These are phyloP conservation scores for Ambrosiella xylebori DNA, from an alignment of 2,329 filamentous ascomycete species.

Conservation along the genomic window DNA sequence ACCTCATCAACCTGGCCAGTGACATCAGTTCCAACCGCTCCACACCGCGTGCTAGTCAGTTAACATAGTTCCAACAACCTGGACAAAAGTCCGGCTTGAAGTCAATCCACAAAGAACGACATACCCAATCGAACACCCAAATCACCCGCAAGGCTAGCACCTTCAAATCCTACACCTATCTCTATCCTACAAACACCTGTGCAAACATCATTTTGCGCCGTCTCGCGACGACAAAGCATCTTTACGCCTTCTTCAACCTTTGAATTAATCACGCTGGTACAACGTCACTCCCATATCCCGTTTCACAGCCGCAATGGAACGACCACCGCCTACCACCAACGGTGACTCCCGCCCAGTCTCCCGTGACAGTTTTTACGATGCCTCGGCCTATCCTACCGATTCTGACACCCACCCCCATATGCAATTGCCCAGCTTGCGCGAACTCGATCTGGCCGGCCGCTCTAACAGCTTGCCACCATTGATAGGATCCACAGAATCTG, in stretches of 20 bases:
- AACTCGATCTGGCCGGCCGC: slow-evolving; percentile 3
- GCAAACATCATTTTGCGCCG: too few species aligned
- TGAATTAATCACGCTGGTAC: background rate
- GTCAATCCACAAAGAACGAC: too few species aligned
- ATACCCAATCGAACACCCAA: too few species aligned
- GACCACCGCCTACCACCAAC: background rate
- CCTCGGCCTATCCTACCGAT: background rate
- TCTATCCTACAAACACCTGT: too few species aligned
- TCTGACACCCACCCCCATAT: background rate
- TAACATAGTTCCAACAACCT: too few species aligned
- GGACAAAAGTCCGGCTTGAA: too few species aligned
- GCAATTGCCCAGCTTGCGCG: slow-evolving; percentile 8
- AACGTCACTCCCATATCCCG: background rate
- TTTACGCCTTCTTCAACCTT: background rate
- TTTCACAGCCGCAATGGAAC: background rate
- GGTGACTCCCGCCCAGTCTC: background rate
- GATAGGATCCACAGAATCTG: background rate
- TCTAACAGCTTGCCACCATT: background rate
- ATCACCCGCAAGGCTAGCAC: too few species aligned
- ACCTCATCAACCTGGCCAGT: too few species aligned
- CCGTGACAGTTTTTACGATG: background rate
- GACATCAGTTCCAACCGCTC: too few species aligned
- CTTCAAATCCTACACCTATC: too few species aligned
- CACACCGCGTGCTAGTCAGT: too few species aligned
- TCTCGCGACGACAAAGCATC: background rate